These are phyloP conservation scores for Deuterostichococcus epilithicus DNA, from an alignment of 139 green algal genomes.

Conservation along the genomic window DNA sequence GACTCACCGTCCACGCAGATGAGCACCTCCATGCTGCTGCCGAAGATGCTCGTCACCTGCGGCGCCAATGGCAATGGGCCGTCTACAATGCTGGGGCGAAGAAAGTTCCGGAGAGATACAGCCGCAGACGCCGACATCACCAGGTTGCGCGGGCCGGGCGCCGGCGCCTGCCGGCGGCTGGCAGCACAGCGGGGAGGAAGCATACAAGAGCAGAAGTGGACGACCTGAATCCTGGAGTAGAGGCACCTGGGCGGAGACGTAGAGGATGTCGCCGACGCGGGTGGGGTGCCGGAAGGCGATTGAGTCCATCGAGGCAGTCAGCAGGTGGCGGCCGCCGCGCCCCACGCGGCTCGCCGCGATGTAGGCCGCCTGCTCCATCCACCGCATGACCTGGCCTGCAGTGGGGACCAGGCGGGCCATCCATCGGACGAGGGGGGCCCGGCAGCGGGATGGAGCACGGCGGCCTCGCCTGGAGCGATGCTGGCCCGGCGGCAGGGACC, in stretches of 20 bases:
- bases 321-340: conserved; percentile 44
- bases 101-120: too few species aligned
- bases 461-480: too few species aligned
- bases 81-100: too few species aligned
- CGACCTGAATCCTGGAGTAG: too few species aligned
- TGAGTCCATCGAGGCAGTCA: conserved; percentile 73
- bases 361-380: conserved; percentile 50
- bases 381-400: conserved; percentile 37
- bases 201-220: neutral
- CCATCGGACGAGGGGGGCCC: too few species aligned
- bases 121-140: too few species aligned
- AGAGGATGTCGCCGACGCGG: conserved; percentile 70
- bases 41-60: conserved; percentile 76
- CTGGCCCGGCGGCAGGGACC: too few species aligned
- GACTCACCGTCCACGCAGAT: conserved; percentile 69
- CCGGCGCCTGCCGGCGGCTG: too few species aligned
- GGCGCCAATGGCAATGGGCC: too few species aligned
- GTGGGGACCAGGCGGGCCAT: too few species aligned
- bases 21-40: conserved; percentile 68
- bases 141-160: too few species aligned
- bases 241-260: conserved; percentile 65
- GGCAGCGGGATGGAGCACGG: too few species aligned
- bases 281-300: conserved; percentile 64
- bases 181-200: neutral
- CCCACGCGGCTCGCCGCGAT: conserved; percentile 62